Evolutionary conservation across 2,329 filamentous ascomycete species (phyloP).

Genomic region (Neonectria faginata): DNA sequence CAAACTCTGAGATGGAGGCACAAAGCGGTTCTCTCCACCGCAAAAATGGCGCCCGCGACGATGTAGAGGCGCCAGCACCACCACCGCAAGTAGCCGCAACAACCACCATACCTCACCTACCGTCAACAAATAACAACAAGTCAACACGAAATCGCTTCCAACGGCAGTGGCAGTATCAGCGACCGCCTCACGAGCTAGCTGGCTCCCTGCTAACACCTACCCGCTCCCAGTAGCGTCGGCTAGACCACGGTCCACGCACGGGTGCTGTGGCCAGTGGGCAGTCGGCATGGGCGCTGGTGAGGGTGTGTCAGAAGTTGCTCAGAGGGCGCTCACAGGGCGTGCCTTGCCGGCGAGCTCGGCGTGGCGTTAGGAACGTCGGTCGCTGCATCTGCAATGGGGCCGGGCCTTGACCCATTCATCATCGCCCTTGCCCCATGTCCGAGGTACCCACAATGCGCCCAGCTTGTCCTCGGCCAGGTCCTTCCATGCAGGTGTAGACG

Average conservation of each 20-base stretch:
- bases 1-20: neutral
- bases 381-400: slow-evolving; percentile 41
- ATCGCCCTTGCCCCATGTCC: slow-evolving; percentile 37
- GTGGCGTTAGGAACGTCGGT: slow-evolving; percentile 39
- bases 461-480: slow-evolving; percentile 42
- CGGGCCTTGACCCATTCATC: slow-evolving; percentile 35
- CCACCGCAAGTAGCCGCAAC: slow-evolving; percentile 28
- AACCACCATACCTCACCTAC: neutral
- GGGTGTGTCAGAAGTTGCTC: slow-evolving; percentile 18
- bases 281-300: slow-evolving; percentile 34
- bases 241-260: slow-evolving; percentile 39
- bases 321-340: slow-evolving; percentile 6
- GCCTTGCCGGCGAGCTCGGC: slow-evolving; percentile 4
- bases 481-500: slow-evolving; percentile 40
- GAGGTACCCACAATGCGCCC: slow-evolving; percentile 29
- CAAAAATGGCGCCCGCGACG: slow-evolving; percentile 4
- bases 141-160: slow-evolving; percentile 33
- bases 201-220: slow-evolving; percentile 33
- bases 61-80: slow-evolving; percentile 22
- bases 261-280: slow-evolving; percentile 27
- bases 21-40: neutral
- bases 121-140: slow-evolving; percentile 23
- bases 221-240: slow-evolving; percentile 44
- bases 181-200: slow-evolving; percentile 20
- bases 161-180: slow-evolving; percentile 39